Evolutionary conservation across 2,329 filamentous ascomycete genomes (phyloP), one percentile per base, ranked within the genome.

Genomic region (Fusarium poae): DNA sequence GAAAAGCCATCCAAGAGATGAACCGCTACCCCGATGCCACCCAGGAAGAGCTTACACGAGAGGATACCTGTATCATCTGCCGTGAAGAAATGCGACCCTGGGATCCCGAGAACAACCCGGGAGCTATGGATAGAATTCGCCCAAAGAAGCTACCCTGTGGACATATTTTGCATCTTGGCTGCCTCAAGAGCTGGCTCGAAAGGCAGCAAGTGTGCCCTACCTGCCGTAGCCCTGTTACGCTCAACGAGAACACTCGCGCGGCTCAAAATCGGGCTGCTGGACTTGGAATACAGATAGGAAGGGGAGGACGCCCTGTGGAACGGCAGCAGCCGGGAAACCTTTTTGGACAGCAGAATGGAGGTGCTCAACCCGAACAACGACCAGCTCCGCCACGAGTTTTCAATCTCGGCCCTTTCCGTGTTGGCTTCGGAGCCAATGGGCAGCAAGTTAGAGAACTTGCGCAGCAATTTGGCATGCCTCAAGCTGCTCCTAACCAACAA

Each of bases 31-130:
- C 92, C 6, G 96, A 99, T 77, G 96, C 96, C 2, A 97, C 92
- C 2, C 85, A 88, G 3, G 93, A 97, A 70, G 95, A 99, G 70
- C 88, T 99, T 25, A 83, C 85, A 29, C 86, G 92, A 49, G 95
- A 97, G 77, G 93, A 97, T 74, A 97, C 96, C 4, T 99, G 96
- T 79, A 99, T 99, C 72, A 97, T 99, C 57, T 99, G 96, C 79
- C 89, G 96, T 64, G 96, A 99, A 78, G 93, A 97, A 69, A 99
- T 99, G 96, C 88, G 88, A 34, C 89, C 91, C 2, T 97, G 93
- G 92, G 80, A 87, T 60, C 81, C 84, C 1, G 76, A 68, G 7
- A 78, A 80, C 81, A 88, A 77, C 82, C 88, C 71, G 84, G 90
- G 88, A n/a, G 85, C 91, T 57, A 90, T 97, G 61, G 94, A 98